Base-by-base conservation (phyloP, 352 stramenopile species). In the Phytophthora litchii region DNA sequence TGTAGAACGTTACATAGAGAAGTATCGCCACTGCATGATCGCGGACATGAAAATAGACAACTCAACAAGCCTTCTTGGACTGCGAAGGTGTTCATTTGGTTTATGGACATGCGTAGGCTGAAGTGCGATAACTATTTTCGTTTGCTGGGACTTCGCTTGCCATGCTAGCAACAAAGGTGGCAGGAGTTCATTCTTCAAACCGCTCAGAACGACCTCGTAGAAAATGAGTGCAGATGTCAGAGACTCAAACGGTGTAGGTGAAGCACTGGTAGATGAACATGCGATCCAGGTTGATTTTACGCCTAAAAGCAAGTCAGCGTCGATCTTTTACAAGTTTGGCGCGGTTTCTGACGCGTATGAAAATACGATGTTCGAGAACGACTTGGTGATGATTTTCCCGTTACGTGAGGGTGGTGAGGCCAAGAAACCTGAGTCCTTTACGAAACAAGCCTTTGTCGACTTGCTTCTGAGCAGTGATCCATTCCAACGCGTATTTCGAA, bases 311-410 rank as follows among this genome's bases (percentile, higher is more conserved):
- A 75, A 64, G 46, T 19, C 54, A 13, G 40, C 60, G 21, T 67
- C 67, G n/a, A 72, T 74, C 17, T 67, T 72, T n/a, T 23, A 58
- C 41, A 66, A 64, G 19, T 53, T 36, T 36, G 47, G 37, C 31
- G 55, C 36, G 13, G 61, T 43, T 8, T 68, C 53, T 6, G 54
- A 61, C 20, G 48, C 42, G 20, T 76, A 73, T 27, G 71, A 83
- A 42, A 84, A 86, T 43, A 72, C 67, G 20, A 46, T 89, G 49
- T 90, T 85, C 64, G 79, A 79, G 40, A 70, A 81, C 56, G 82
- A 91, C 43, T 65, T 89, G 37, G 81, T 91, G 43, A 77, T 91
- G 75, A 83, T 91, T 55, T 91, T 91, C 44, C 67, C 79, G 9
- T 67, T 74, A 17, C 78, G 77, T 19, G 63, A 80, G 38, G 74